phyloP scores from a whole-genome alignment of 495 filamentous ascomycete genomes.

The Geopyxis carbonaria region DNA sequence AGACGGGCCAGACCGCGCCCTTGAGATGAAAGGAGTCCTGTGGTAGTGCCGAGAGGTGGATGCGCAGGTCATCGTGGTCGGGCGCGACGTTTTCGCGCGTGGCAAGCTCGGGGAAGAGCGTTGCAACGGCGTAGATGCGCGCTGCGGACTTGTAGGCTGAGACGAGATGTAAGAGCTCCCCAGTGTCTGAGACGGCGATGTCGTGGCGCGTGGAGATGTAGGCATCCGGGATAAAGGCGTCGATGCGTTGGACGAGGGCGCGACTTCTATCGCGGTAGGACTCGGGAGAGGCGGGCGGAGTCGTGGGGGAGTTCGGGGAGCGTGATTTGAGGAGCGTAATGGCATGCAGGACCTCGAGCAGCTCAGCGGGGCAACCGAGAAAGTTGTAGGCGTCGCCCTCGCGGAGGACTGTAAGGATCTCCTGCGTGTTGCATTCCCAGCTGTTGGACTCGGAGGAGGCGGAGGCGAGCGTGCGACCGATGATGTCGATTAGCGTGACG shows the following conservation, averaged over 20 bases:
- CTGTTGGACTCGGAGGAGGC: conserved; percentile 1
- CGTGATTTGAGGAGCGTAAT: conserved; percentile 15
- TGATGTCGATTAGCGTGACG: conserved; percentile 23
- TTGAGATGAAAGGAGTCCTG: conserved; percentile 14
- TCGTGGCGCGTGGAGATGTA: conserved; percentile 12
- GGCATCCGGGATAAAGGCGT: conserved; percentile 9
- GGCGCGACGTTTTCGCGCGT: not conserved
- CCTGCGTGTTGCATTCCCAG: conserved; percentile 5
- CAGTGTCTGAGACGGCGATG: conserved; percentile 9
- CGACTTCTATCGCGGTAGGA: not conserved
- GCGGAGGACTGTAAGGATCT: conserved; percentile 14
- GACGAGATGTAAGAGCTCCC: conserved; percentile 14
- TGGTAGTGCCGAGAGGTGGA: conserved; percentile 9
- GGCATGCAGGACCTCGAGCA: conserved; percentile 17
- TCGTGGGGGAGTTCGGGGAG: conserved; percentile 1
- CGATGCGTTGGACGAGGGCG: conserved; percentile 14
- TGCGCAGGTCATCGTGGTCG: conserved; percentile 10
- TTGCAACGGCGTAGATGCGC: conserved; percentile 13
- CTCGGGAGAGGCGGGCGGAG: not conserved
- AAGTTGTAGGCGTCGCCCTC: conserved; percentile 23
- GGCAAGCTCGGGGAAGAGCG: conserved; percentile 1
- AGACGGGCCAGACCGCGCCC: conserved; percentile 20
- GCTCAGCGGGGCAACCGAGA: conserved; percentile 22
- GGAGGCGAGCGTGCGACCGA: conserved; percentile 19
- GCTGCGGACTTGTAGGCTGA: conserved; percentile 20